phyloP scores from a whole-genome alignment of 2,329 filamentous ascomycete genomes.

The Aspergillus latus region DNA sequence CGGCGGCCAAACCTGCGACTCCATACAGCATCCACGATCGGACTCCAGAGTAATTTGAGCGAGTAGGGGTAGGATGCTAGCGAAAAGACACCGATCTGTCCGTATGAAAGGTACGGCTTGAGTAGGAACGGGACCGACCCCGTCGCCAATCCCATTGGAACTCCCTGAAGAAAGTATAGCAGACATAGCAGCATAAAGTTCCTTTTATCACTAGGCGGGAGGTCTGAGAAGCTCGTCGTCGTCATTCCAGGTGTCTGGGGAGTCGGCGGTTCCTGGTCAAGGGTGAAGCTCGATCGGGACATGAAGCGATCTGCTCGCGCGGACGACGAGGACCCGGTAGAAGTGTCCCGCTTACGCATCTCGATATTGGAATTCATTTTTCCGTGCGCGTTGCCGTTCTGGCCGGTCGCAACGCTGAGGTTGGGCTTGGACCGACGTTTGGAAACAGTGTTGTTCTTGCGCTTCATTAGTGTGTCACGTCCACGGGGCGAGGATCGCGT shows the following conservation, averaged over 20 bases:
- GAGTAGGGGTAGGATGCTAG: slow-evolving; percentile 96
- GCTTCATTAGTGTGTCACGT: slow-evolving; percentile 35
- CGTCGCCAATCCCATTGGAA: slow-evolving; percentile 90
- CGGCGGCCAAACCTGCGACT: slow-evolving; percentile 78
- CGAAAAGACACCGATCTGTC: slow-evolving; percentile 93
- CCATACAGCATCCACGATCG: slow-evolving; percentile 96
- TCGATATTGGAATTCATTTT: slow-evolving; percentile 49
- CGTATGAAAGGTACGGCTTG: slow-evolving; percentile 90
- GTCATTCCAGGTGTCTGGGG: slow-evolving; percentile 61
- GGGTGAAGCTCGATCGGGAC: slow-evolving; percentile 44
- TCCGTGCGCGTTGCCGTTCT: slow-evolving; percentile 35
- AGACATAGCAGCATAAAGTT: slow-evolving; percentile 90
- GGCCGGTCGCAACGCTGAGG: slow-evolving; percentile 39
- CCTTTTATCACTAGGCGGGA: slow-evolving; percentile 77
- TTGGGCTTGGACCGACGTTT: slow-evolving; percentile 42
- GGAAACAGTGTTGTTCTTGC: slow-evolving; percentile 34
- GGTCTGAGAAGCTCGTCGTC: slow-evolving; percentile 79
- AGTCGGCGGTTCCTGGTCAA: slow-evolving; percentile 48
- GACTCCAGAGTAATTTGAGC: slow-evolving; percentile 93
- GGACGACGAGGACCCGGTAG: slow-evolving; percentile 39
- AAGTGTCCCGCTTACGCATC: slow-evolving; percentile 49
- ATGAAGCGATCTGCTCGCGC: slow-evolving; percentile 42
- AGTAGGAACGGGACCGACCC: slow-evolving; percentile 96
- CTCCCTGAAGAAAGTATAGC: slow-evolving; percentile 92
- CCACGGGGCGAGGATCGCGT: slow-evolving; percentile 16